Base-by-base conservation (phyloP, 1,139 yeast species). In the Suhomyces wounanorum region DNA sequence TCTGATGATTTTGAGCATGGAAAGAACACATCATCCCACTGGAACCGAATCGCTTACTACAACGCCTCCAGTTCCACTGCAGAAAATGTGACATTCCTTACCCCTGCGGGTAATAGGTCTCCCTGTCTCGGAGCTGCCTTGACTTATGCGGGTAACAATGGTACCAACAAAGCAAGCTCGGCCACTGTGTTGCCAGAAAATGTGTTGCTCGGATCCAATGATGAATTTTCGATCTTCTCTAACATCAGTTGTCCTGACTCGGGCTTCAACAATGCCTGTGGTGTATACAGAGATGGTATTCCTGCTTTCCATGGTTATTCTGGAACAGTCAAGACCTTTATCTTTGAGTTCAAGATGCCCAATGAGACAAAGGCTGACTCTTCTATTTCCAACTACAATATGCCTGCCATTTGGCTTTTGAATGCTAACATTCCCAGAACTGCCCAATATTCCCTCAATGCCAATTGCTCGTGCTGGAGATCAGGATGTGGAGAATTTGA, bases 401-500 rank as follows among this genome's bases (percentile, higher is more conserved):
- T 91, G 97, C 97, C 98, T 51, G 97, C 97, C 40, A 84, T 92
- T 63, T 92, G 97, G 99, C 77, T 92, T 65, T 82, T 92, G 67
- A 92, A 92, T 66, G 96, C 97, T 42, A 87, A 89, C 71, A 89
- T 92, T 62, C 97, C 98, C 64, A 85, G 98, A 75, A 92, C 97
- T 51, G 70, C 88, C 55, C 97, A 94, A 75, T 94, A 92, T 58
- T 60, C 74, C 11, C 50, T 50, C 66, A 95, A 95, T 66, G 77
- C 76, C 52, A 72, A 84, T 51, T 88, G 97, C 77, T 90, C 97
- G 26, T 94, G 98, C 79, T 94, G 99, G 99, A 68, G 83, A 59
- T 82, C 96, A 39, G 98, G 98, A 47, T 94, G 99, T 74, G 98
- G 98, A 70, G 99, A 94, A 76, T 79, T 92, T 59, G 99, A 94